Base-by-base conservation (phyloP, 805 yeast species). In the Sporopachydermia quercuum region DNA sequence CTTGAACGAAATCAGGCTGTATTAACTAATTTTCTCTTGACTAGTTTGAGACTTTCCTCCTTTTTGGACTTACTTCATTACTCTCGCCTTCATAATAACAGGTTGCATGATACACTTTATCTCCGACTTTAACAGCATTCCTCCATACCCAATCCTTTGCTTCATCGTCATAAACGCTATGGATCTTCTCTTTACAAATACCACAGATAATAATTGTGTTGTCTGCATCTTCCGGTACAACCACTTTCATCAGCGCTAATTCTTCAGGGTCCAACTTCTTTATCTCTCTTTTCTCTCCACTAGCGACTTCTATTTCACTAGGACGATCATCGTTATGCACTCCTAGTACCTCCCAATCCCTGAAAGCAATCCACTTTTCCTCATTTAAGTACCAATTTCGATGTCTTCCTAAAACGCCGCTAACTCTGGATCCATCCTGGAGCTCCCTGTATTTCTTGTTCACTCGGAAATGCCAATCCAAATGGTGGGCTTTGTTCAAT, bases 391-490 rank as follows among this genome's bases (percentile, higher is more conserved):
- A 87, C 94, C 94, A 87, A 48, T 76, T 70, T 49, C 96, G 64
- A 35, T 83, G 77, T 53, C 82, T 87, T 36, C 78, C 76, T 34
- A 52, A 47, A 18, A 55, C 52, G 18, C 71, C 70, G n/a, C 30
- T 23, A 19, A 65, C 61, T 4, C 65, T 54, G 5, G 53, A 50
- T 27, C 54, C 55, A 19, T 61, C 65, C 30, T 23, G 30, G 13
- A 23, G n/a, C 42, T 66, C 70, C 36, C 74, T 71, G 37, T 82
- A 63, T 50, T 80, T 77, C 54, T 83, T 84, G 57, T 85, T 89
- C 36, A 84, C 80, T 49, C 97, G 71, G 63, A 85, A 86, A 63
- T 89, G 97, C 96, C 96, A 89, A 57, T 89, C 98, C 47, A 85
- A 62, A 58, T 91, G 98, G n/a, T 23, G 30, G 14, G 72, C 66